A percentile compares a stretch with the other conserved stretches of the same genome.
These are phyloP conservation scores for Lachancea meyersii DNA, from an alignment of 805 yeast genomes.

Conservation along the genomic window DNA sequence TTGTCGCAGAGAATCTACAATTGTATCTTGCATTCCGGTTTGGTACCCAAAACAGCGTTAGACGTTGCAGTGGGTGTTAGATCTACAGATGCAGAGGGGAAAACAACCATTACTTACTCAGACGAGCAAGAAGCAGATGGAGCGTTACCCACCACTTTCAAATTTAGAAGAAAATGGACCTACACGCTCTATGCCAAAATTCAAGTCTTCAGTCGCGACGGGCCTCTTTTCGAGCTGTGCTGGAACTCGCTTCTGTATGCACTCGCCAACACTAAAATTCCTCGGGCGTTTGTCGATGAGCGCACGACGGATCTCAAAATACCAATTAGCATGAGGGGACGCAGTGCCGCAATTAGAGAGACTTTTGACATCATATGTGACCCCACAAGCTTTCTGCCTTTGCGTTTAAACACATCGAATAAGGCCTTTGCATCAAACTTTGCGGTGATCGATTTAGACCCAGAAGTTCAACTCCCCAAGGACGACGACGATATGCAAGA, in stretches of 20 bases:
- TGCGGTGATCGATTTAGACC: constrained; percentile 49
- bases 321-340: constrained; percentile 47
- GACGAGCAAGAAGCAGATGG: constrained; percentile 34
- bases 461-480: constrained; percentile 28
- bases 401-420: constrained; percentile 36
- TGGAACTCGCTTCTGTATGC: constrained; percentile 66
- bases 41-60: constrained; percentile 46
- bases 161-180: constrained; percentile 43
- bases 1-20: constrained; percentile 61
- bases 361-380: constrained; percentile 57
- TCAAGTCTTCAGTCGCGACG: constrained; percentile 72
- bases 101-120: constrained; percentile 41
- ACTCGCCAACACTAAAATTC: constrained; percentile 52
- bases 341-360: constrained; percentile 41
- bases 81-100: constrained; percentile 45
- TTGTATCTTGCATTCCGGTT: constrained; percentile 48
- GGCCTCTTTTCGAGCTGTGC: constrained; percentile 73
- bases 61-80: constrained; percentile 41
- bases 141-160: constrained; percentile 23
- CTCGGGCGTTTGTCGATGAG: constrained; percentile 64
- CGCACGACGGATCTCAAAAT: constrained; percentile 46
- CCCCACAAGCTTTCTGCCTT: constrained; percentile 32
- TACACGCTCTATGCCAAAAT: constrained; percentile 65
- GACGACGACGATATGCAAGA: constrained; percentile 33
- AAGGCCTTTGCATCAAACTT: constrained; percentile 45